Conservation (phyloP, 192 early-diverging fungal species). For the Linnemannia schmuckeri region DNA sequence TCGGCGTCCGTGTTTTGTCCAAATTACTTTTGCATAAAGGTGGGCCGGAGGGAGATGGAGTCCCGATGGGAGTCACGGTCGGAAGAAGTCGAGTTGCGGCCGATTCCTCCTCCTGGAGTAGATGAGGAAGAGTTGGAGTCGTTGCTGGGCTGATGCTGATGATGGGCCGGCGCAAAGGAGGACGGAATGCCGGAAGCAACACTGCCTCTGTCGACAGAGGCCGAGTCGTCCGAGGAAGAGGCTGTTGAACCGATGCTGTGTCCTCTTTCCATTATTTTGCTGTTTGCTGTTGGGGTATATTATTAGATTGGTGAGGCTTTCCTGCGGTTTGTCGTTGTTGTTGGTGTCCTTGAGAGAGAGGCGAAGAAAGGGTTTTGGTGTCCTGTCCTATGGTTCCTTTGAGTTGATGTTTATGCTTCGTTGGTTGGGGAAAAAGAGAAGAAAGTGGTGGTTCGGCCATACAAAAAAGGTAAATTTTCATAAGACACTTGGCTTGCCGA, state of each 20-base stretch:
- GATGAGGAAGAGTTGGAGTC: slow-evolving; percentile 6
- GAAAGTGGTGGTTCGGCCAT: background rate
- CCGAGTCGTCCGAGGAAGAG: slow-evolving; percentile 17
- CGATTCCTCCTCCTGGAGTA: slow-evolving; percentile 3
- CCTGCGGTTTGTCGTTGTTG: background rate
- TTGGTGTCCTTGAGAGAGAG: background rate
- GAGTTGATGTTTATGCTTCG: background rate
- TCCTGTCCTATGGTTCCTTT: no score
- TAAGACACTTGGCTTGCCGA: no score
- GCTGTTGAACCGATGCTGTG: slow-evolving; percentile 10
- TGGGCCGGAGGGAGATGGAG: slow-evolving; percentile 42
- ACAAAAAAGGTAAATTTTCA: no score
- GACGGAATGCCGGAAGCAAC: background rate
- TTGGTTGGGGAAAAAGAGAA: background rate
- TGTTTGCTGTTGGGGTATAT: background rate
- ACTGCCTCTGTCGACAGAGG: background rate
- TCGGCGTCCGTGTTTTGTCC: background rate
- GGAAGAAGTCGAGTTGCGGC: slow-evolving; percentile 30
- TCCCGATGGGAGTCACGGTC: slow-evolving; percentile 41
- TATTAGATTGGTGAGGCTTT: background rate
- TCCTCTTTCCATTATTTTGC: background rate
- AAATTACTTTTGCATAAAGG: slow-evolving; percentile 54
- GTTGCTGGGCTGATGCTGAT: background rate
- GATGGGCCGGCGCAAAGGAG: background rate
- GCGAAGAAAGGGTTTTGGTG: background rate